A percentile compares a stretch with the other conserved stretches of the same genome.
Evolutionary conservation across 805 yeast genomes (phyloP).

Genomic region (Hanseniaspora guilliermondii): DNA sequence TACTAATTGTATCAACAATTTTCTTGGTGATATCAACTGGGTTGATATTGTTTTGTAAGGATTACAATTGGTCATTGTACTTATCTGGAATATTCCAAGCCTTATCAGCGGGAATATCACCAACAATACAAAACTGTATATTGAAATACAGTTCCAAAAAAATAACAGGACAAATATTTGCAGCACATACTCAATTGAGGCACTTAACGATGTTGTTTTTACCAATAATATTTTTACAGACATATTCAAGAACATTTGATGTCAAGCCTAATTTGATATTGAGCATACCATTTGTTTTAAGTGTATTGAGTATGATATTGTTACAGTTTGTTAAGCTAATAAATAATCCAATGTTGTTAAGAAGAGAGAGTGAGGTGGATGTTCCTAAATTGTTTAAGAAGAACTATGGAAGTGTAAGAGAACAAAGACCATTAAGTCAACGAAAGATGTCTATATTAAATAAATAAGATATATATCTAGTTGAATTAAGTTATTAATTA

Average conservation of each 20-base stretch:
- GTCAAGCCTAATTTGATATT: constrained; percentile 31
- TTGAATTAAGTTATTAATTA: background rate
- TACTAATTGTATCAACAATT: constrained; percentile 25
- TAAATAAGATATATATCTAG: background rate
- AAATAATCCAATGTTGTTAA: constrained; percentile 16
- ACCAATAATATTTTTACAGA: constrained; percentile 37
- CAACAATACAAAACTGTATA: constrained; percentile 46
- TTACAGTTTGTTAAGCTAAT: constrained; percentile 19
- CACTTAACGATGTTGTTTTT: constrained; percentile 36
- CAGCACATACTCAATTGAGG: constrained; percentile 51
- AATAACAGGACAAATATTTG: constrained; percentile 59
- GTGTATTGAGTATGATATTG: constrained; percentile 16
- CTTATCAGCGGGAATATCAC: constrained; percentile 40
- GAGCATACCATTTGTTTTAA: constrained; percentile 20
- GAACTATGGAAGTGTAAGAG: background rate
- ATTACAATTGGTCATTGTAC: constrained; percentile 20
- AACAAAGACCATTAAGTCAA: background rate
- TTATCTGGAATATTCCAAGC: constrained; percentile 29
- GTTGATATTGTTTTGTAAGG: constrained; percentile 26
- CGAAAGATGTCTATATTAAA: background rate
- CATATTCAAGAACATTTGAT: constrained; percentile 37
- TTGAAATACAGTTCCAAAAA: constrained; percentile 50
- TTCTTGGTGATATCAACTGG: constrained; percentile 32
- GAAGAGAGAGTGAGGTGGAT: constrained; percentile 19
- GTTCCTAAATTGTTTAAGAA: background rate